Evolutionary conservation across 2,329 filamentous ascomycete species (phyloP), one percentile per base, ranked within the genome.

Genomic region (Sporothrix mexicana): DNA sequence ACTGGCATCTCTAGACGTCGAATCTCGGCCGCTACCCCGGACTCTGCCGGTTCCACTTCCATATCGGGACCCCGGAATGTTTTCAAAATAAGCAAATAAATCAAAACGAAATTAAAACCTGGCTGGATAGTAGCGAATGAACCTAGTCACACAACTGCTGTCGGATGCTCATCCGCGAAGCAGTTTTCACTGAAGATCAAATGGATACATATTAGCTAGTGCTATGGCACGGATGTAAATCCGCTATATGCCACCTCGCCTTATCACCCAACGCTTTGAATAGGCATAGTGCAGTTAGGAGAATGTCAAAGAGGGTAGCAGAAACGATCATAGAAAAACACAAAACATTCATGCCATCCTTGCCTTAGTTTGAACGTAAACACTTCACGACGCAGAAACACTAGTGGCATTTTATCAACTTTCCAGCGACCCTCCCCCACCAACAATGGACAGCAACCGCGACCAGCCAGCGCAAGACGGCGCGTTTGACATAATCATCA

Each of bases 401-500:
- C 9, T 49, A 36, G 30, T 36, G 30, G 4, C 30, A 36, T 36
- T 36, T 36, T 36, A 36, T 36, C 30, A 36, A 36, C 30, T 36
- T 36, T 36, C 30, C 30, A 36, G 30, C 30, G 30, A 36, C 30
- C 45, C 17, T 49, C 45, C 45, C 8, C 51, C 15, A 55, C 51
- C 51, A 55, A 55, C 17, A 55, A 55, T 55, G 51, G 51, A n/a
- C 17, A 23, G 20, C 2, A 6, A 30, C 30, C 30, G n/a, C 30
- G 20, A 41, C 36, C 9, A 17, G 61, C 41, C 12, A n/a, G n/a
- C 23, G 17, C 13, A 6, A 17, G n/a, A 43, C 30, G 30, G 43
- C 17, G 17, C 25, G 4, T 64, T 36, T 74, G 88, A 91, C 77
- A 83, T 90, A 57, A 78, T 93, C 75, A 87, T 94, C 77, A 82